phyloP scores from a whole-genome alignment of 768 basidiomycete species.

The Clitopilus hobsonii region DNA sequence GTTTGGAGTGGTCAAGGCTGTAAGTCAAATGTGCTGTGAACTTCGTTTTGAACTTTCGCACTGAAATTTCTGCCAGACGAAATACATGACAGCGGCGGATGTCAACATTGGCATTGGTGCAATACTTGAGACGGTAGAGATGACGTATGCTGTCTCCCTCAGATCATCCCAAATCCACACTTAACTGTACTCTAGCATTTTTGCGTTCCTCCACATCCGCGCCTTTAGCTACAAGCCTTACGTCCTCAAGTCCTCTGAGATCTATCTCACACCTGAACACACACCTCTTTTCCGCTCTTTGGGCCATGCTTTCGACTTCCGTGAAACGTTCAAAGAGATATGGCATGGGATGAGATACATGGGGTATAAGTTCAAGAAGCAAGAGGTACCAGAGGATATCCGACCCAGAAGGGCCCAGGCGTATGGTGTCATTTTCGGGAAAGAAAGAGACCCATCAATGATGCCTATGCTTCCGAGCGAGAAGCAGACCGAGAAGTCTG shows the following conservation, averaged over 20 bases:
- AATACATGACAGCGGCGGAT: slow-evolving; percentile 69
- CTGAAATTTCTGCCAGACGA: slow-evolving; percentile 32
- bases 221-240: slow-evolving; percentile 73
- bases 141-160: slow-evolving; percentile 47
- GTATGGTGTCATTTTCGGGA: slow-evolving; percentile 41
- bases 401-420: slow-evolving; percentile 37
- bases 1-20: slow-evolving; percentile 61
- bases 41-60: neutral
- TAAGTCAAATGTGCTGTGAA: slow-evolving; percentile 15
- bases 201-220: slow-evolving; percentile 65
- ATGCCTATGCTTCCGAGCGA: neutral
- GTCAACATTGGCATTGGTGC: slow-evolving; percentile 71
- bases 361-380: slow-evolving; percentile 45
- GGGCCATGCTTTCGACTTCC: slow-evolving; percentile 62
- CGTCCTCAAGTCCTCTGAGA: slow-evolving; percentile 20
- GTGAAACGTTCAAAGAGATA: slow-evolving; percentile 64
- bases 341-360: slow-evolving; percentile 56
- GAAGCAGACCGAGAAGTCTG: slow-evolving; percentile 2
- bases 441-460: slow-evolving; percentile 10
- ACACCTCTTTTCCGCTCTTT: slow-evolving; percentile 58
- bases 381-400: slow-evolving; percentile 46
- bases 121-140: slow-evolving; percentile 67
- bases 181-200: slow-evolving; percentile 35
- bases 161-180: slow-evolving; percentile 1
- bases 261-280: slow-evolving; percentile 23